Conservation (phyloP, 306 rosid genomes). For the Mimosa pudica region DNA sequence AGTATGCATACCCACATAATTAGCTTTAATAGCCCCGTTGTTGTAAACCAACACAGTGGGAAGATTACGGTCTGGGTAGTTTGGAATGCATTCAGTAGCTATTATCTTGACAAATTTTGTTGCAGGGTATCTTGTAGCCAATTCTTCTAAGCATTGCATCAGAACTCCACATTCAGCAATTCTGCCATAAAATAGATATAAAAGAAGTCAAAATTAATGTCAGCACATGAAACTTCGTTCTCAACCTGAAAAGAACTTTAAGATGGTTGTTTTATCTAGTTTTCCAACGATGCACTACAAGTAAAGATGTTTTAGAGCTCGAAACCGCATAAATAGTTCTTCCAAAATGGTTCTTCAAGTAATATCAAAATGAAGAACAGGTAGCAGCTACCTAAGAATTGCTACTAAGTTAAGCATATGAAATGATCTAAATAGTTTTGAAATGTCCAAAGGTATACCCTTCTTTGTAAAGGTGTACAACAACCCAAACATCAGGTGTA, state of each 20-base stretch:
- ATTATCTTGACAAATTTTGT: slow-evolving; percentile 95
- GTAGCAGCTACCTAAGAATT: not conserved
- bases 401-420: not conserved
- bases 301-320: not conserved
- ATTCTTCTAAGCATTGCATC: slow-evolving; percentile 86
- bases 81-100: slow-evolving; percentile 96
- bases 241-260: not conserved
- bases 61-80: slow-evolving; percentile 84
- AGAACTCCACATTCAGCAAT: slow-evolving; percentile 78
- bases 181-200: slow-evolving; percentile 33
- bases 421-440: not conserved
- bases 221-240: slow-evolving; percentile 17
- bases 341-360: not conserved
- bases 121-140: slow-evolving; percentile 77
- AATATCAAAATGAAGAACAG: not conserved
- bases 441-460: slow-evolving; percentile 56
- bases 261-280: not conserved
- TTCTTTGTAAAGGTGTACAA: slow-evolving; percentile 89
- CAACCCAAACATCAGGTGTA: slow-evolving; percentile 97
- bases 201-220: not conserved
- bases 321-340: not conserved
- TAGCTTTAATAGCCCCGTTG: slow-evolving; percentile 91
- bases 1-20: slow-evolving; percentile 72
- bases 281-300: not conserved
- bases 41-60: slow-evolving; percentile 90